Base-by-base conservation (phyloP, 2,329 filamentous ascomycete genomes). In the Metarhizium sp. region DNA sequence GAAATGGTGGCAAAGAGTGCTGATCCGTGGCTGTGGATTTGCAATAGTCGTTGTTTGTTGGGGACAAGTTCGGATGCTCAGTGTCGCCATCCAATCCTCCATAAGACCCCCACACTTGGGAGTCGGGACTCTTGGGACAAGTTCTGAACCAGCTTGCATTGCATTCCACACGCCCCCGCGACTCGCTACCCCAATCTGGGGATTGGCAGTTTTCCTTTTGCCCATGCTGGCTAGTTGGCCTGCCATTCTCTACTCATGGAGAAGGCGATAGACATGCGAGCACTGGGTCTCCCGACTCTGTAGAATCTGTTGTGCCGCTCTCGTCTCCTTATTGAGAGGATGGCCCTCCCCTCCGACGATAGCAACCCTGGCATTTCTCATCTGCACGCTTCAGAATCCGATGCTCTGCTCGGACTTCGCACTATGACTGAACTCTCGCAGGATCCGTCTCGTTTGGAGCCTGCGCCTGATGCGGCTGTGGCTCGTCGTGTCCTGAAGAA, bases 401-500 rank as follows among this genome's bases (percentile, higher is more conserved):
- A 52, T 46, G 14, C 38, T 46, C 40, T 52, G 29, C 42, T 52
- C 3, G 40, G 29, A 25, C 38, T 3, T 46, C 40, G 29, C 51
- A 43, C 29, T 7, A 52, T 52, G 51, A 3, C 40, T 47, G 40
- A 18, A 18, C 6, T 25, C 18, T 52, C 29, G 4, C 42, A 52
- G 6, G 14, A 48, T 6, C 45, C 45, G 74, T 65, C 6, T 74
- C 75, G 1, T 67, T 82, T 2, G 49, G 59, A 59, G 53, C 49
- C 56, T 7, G 56, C 51, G 25, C 50, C 45, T 6, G 60, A 59
- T 32, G 58, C 51, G n/a, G 60, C 55, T 16, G 58, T 66, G 60
- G 66, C 65, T 7, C 71, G 71, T 54, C 68, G 67, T 20, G 72
- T 81, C 3, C 55, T 83, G 53, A 71, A 73, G 40, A 82, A 81